Conservation (phyloP, 2,329 filamentous ascomycete genomes). For the Ampelomyces quisqualis region DNA sequence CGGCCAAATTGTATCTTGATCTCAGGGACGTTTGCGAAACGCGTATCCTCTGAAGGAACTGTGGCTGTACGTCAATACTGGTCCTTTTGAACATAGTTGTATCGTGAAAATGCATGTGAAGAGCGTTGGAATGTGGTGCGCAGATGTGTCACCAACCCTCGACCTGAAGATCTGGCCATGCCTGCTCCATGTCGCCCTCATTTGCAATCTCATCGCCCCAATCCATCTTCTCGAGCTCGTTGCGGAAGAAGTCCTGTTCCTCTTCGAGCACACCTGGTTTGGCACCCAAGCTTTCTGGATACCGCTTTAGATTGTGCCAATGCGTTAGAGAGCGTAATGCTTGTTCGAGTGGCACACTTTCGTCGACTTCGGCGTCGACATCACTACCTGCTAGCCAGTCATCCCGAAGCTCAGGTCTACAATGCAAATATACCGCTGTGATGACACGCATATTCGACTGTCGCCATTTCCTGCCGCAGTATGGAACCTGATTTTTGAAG, state of each 20-base stretch:
- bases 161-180: slow-evolving; percentile 28
- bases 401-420: slow-evolving; percentile 85
- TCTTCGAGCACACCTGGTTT: slow-evolving; percentile 44
- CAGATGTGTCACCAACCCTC: slow-evolving; percentile 32
- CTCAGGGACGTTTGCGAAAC: slow-evolving; percentile 1
- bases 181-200: slow-evolving; percentile 26
- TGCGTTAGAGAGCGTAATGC: slow-evolving; percentile 85
- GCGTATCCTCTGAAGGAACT: slow-evolving; percentile 7
- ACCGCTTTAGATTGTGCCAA: slow-evolving; percentile 86
- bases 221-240: slow-evolving; percentile 55
- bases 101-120: not conserved
- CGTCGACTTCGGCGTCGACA: slow-evolving; percentile 90
- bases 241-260: slow-evolving; percentile 52
- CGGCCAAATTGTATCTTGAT: slow-evolving; percentile 1
- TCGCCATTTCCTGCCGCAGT: slow-evolving; percentile 96
- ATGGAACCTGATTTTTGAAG: slow-evolving; percentile 98
- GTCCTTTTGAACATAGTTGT: not conserved
- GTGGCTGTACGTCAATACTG: slow-evolving; percentile 6
- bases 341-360: slow-evolving; percentile 88
- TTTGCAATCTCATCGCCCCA: slow-evolving; percentile 35
- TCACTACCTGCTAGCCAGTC: slow-evolving; percentile 93
- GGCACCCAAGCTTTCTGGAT: slow-evolving; percentile 72
- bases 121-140: slow-evolving; percentile 2
- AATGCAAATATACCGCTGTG: slow-evolving; percentile 92
- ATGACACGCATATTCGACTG: slow-evolving; percentile 99